Conservation (phyloP, 1,284 basidiomycete species). For the Pascua sp. region DNA sequence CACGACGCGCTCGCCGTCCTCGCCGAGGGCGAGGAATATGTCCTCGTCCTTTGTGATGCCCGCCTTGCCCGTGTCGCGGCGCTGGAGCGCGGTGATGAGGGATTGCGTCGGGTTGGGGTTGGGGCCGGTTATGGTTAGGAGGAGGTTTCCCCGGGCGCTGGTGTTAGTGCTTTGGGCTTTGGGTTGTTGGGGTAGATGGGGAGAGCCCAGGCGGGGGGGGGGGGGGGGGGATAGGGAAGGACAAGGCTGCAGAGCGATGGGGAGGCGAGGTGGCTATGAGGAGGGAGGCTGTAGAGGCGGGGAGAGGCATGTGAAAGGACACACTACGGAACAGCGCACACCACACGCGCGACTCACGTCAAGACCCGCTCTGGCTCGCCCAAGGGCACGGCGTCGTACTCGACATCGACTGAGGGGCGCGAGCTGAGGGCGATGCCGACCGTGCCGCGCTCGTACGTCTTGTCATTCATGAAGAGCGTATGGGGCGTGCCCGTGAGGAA, state of each 20-base stretch:
- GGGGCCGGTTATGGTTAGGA: constrained; percentile 56
- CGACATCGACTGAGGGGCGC: constrained; percentile 40
- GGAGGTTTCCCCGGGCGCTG: constrained; percentile 66
- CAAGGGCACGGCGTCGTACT: constrained; percentile 59
- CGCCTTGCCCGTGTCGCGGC: constrained; percentile 20
- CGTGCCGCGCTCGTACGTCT: constrained; percentile 63
- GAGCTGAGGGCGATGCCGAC: constrained; percentile 64
- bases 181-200: background rate
- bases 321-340: too few species aligned
- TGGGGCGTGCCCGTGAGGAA: constrained; percentile 77
- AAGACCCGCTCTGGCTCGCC: constrained; percentile 59
- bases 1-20: constrained; percentile 17
- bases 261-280: too few species aligned
- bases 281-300: too few species aligned
- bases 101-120: constrained; percentile 65
- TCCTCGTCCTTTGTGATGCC: constrained; percentile 61
- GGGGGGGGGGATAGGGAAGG: too few species aligned
- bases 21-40: constrained; percentile 58
- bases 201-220: too few species aligned
- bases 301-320: background rate
- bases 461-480: constrained; percentile 64
- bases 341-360: constrained; percentile 50
- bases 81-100: constrained; percentile 61
- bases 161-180: constrained; percentile 1
- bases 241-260: background rate